Evolutionary conservation across 1,284 basidiomycete species (phyloP), one percentile per base, ranked within the genome.

Genomic region (Fomes fomentarius): DNA sequence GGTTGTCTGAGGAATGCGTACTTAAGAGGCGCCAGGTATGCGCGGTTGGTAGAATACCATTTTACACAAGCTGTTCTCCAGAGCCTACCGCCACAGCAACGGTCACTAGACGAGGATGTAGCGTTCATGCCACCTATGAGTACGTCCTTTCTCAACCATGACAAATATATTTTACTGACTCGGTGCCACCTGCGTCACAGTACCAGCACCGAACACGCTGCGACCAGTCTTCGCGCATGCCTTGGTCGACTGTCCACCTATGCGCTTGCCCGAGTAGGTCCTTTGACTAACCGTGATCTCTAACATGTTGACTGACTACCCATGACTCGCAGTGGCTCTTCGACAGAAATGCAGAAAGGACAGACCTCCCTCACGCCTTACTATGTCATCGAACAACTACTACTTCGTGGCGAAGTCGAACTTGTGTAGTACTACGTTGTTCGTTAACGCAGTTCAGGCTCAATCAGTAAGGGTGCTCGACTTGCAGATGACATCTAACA

Each of bases 221-320:
- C 77, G 80, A 0, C 85, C 91, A 0, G 91, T 96, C 1, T 89
- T 96, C 65, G 85, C 90, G 1, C 90, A 87, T 67, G 91, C 91
- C 11, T 76, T 85, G 17, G 75, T 80, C 49, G 77, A 81, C 47
- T 92, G 92, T 69, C 84, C 86, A 1, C 83, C 84, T 7, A 80
- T 93, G 42, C 74, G 76, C 28, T 72, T 94, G 17, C 87, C 87
- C 33, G 86, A 91, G 93, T 95, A 64, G 48, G 83, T 75, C 8
- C 19, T 25, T n/a, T n/a, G 9, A 19, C 14, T 12, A 12, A 12
- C 38, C 31, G 9, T 11, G 19, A 24, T 12, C 11, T 8, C 15
- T 17, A 3, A 19, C 21, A 14, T 9, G 19, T 24, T 37, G n/a
- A n/a, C 35, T 37, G 35, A 37, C 38, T 12, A 11, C 14, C 12